Evolutionary conservation across 2,329 filamentous ascomycete species (phyloP).

Genomic region (Rhynchosporium graminicola): DNA sequence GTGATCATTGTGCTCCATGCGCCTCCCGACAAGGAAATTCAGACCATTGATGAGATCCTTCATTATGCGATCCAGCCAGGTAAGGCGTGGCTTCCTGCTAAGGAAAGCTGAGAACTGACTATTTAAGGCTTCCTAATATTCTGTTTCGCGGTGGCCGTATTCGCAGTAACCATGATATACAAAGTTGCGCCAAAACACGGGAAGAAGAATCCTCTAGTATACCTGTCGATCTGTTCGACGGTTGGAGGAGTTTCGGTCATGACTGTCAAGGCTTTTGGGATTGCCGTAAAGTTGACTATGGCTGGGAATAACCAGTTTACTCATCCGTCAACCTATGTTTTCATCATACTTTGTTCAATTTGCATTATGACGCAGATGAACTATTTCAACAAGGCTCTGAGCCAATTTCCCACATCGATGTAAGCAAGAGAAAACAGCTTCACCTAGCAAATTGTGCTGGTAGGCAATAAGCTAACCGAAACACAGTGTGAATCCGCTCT

Average conservation of each 20-base stretch:
- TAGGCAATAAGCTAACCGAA: constrained; percentile 18
- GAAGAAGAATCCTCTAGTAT: constrained; percentile 94
- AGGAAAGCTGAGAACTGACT: constrained; percentile 19
- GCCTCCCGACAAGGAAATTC: constrained; percentile 87
- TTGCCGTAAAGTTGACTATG: constrained; percentile 93
- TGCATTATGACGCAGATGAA: constrained; percentile 99
- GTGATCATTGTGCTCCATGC: constrained; percentile 98
- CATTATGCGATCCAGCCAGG: constrained; percentile 88
- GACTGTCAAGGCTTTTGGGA: constrained; percentile 98
- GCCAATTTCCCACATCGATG: constrained; percentile 97
- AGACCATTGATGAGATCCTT: constrained; percentile 89
- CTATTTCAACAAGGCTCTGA: constrained; percentile 98
- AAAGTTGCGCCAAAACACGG: constrained; percentile 85
- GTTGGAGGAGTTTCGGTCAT: constrained; percentile 98
- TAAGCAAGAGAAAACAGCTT: constrained; percentile 50
- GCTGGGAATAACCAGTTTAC: constrained; percentile 93
- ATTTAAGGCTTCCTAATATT: constrained; percentile 83
- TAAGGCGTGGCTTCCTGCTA: constrained; percentile 46
- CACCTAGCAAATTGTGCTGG: neutral
- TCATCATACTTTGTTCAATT: constrained; percentile 87
- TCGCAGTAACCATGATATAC: constrained; percentile 95
- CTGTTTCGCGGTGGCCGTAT: constrained; percentile 74
- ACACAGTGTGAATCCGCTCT: constrained; percentile 69
- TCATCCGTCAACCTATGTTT: constrained; percentile 95
- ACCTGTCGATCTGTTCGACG: constrained; percentile 95